Base-by-base conservation (phyloP, 331 rosid genomes). In the Malus hybrid region DNA sequence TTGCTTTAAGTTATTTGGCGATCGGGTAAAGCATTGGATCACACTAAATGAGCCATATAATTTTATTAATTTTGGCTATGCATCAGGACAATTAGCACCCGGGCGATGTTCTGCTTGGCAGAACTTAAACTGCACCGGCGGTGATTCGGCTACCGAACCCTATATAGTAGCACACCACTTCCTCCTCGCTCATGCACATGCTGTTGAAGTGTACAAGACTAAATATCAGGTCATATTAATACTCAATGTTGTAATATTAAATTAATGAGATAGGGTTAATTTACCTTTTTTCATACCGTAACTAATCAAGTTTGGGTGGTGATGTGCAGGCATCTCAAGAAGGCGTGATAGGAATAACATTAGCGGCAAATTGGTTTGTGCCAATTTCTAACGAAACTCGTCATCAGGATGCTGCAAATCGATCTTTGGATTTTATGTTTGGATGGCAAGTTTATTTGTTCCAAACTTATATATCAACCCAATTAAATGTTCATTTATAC, bases 271-370 rank as follows among this genome's bases (percentile, higher is more conserved):
- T 44, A 52, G 20, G 57, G 57, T 39, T 36, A 36, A 36, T 16
- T 52, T 52, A 52, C 57, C 20, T 39, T 10, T 42, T 52, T 52
- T 52, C 57, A 2, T 52, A 18, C 4, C 2, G 1, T 52, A 52
- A 16, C 19, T 15, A 16, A 6, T 7, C 57, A 52, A 52, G 6
- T 52, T 16, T 6, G 4, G 9, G 9, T 52, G 57, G 19, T 16
- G 19, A 52, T 52, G 9, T 71, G 32, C 77, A 91, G 93, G 81
- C 28, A 28, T 72, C 72, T 66, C 90, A 92, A 42, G 82, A 87
- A n/a, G 93, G 96, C 12, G 3, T 76, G 4, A 88, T 88, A 72
- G 96, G 97, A 4, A 88, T 92, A 50, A 72, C 91, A 1, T 39
- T 92, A 3, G 66, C 68, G 12, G 39, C 82, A n/a, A 6, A 67